These are phyloP conservation scores for Blepharisma undulans DNA, from an alignment of 169 alveolate genomes.

Conservation along the genomic window DNA sequence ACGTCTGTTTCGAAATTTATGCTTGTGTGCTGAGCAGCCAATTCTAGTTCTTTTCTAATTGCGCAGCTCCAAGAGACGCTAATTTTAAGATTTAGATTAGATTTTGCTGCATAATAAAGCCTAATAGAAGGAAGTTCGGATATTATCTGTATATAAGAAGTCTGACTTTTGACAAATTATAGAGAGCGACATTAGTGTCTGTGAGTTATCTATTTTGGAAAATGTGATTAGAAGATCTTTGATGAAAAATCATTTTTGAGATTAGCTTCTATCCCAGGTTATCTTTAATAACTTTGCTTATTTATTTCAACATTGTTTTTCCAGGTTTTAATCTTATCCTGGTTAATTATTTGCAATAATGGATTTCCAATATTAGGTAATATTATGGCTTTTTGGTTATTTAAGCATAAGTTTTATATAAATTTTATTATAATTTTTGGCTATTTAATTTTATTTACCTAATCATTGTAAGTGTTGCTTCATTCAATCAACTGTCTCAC, in stretches of 20 bases:
- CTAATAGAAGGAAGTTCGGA: not conserved
- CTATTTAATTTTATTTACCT: no score
- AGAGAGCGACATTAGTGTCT: not conserved
- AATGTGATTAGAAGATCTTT: not conserved
- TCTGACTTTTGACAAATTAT: no score
- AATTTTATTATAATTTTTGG: not conserved
- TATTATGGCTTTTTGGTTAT: not conserved
- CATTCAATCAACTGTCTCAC: not conserved
- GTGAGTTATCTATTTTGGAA: not conserved
- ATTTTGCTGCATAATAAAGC: not conserved
- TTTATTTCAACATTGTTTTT: no score
- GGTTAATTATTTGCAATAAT: not conserved
- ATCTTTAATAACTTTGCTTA: not conserved
- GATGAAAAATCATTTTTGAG: not conserved
- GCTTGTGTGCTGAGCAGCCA: not conserved
- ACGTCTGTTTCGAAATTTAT: not conserved
- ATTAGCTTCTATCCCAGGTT: not conserved
- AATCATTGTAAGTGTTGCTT: no score
- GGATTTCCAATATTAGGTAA: not conserved
- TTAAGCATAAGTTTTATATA: not conserved
- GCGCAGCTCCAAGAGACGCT: not conserved
- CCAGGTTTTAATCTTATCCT: not conserved
- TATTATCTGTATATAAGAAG: not conserved
- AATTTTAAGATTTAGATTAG: not conserved
- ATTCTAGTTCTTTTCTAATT: not conserved